Percentiles rank a stretch among this genome's conserved stretches.
phyloP scores from a whole-genome alignment of 192 early-diverging fungal genomes.

The Rhizoclosmatium globosum region DNA sequence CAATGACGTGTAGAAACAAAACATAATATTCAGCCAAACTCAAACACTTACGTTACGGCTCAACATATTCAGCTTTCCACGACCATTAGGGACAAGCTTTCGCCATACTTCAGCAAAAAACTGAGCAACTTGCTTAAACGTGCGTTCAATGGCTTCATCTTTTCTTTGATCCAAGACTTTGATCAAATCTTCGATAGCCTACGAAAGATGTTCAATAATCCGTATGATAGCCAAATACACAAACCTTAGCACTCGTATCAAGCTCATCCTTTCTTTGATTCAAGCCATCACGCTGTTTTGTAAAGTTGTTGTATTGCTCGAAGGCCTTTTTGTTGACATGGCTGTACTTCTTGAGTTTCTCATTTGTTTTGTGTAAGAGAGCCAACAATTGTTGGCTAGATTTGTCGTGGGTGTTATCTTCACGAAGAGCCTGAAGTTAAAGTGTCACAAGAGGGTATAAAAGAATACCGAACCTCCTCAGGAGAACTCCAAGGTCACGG shows the following conservation, averaged over 20 bases:
- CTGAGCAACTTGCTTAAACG: slow-evolving; percentile 90
- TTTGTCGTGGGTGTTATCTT: slow-evolving; percentile 13
- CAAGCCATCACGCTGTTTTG: slow-evolving; percentile 86
- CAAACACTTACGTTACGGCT: slow-evolving; percentile 48
- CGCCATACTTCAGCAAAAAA: slow-evolving; percentile 90
- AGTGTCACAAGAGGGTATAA: slow-evolving; percentile 42
- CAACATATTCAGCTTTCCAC: slow-evolving; percentile 87
- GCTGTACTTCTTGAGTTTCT: slow-evolving; percentile 84
- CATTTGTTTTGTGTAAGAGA: slow-evolving; percentile 76
- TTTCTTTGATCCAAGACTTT: slow-evolving; percentile 92
- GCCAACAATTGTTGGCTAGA: slow-evolving; percentile 48
- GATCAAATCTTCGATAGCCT: slow-evolving; percentile 88
- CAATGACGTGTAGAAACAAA: neutral
- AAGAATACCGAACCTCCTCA: slow-evolving; percentile 71
- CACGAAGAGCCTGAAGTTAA: slow-evolving; percentile 20
- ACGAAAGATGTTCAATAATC: neutral
- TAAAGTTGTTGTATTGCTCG: slow-evolving; percentile 96
- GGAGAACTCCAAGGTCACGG: slow-evolving; percentile 94
- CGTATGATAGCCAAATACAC: neutral
- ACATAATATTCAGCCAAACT: neutral
- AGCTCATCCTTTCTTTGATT: slow-evolving; percentile 86
- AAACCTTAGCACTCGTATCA: slow-evolving; percentile 76
- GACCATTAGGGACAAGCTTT: slow-evolving; percentile 88
- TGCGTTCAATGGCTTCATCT: slow-evolving; percentile 96
- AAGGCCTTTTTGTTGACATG: slow-evolving; percentile 99